Evolutionary conservation across 257 asterid species (phyloP).

Genomic region (Scutellaria barbata): DNA sequence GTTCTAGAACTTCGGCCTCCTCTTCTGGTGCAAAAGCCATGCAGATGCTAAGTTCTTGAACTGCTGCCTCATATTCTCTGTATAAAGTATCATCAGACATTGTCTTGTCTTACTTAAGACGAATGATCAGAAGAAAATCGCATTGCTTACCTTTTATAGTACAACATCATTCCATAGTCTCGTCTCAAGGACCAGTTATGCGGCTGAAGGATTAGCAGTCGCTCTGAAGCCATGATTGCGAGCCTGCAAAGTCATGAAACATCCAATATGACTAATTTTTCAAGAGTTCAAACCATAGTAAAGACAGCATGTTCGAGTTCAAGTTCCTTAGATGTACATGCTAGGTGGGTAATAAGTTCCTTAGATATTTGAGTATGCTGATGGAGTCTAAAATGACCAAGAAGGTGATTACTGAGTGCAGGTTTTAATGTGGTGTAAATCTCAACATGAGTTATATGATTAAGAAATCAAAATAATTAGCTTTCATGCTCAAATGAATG

Average conservation of each 20-base stretch:
- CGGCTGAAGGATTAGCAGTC: slow-evolving; percentile 88
- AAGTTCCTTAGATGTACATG: too few species aligned
- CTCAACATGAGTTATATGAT: too few species aligned
- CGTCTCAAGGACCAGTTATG: slow-evolving; percentile 86
- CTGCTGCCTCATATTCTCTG: slow-evolving; percentile 88
- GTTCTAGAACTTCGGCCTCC: slow-evolving; percentile 71
- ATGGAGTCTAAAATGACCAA: too few species aligned
- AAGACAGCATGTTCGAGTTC: too few species aligned
- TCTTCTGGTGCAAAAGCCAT: slow-evolving; percentile 98
- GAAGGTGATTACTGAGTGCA: too few species aligned
- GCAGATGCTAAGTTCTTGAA: slow-evolving; percentile 96
- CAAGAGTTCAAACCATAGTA: not conserved
- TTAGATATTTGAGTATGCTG: too few species aligned
- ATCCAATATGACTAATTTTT: slow-evolving; percentile 29
- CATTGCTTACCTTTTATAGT: slow-evolving; percentile 64
- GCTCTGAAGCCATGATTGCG: slow-evolving; percentile 89
- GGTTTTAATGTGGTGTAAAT: too few species aligned
- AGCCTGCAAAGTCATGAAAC: slow-evolving; percentile 58
- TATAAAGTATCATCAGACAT: not conserved
- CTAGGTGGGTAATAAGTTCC: too few species aligned
- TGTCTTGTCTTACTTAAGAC: too few species aligned
- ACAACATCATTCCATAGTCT: slow-evolving; percentile 93
- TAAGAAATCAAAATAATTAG: too few species aligned
- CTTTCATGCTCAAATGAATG: too few species aligned
- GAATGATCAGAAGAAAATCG: not conserved